Percentiles rank a stretch among this genome's conserved stretches.
phyloP scores from a whole-genome alignment of 2,329 filamentous ascomycete genomes.

The Endoconidiophora laricicola region DNA sequence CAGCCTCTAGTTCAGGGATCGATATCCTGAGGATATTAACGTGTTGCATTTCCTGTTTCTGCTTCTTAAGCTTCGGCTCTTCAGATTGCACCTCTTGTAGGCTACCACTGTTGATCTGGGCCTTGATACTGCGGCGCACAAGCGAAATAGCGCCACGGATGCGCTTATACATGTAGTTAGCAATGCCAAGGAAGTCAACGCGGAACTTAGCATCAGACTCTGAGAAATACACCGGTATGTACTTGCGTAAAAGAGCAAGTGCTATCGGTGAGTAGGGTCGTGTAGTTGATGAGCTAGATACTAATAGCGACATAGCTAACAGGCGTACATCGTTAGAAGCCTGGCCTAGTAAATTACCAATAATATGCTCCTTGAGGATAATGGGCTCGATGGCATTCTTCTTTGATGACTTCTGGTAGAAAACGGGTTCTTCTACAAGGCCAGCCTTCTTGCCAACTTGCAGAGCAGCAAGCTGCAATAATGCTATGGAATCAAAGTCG shows the following conservation, averaged over 20 bases:
- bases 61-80: slow-evolving; percentile 11
- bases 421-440: slow-evolving; percentile 45
- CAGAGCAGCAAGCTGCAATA: slow-evolving; percentile 49
- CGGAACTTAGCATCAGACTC: slow-evolving; percentile 78
- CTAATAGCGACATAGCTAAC: slow-evolving; percentile 65
- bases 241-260: slow-evolving; percentile 44
- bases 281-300: slow-evolving; percentile 58
- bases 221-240: slow-evolving; percentile 57
- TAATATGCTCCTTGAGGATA: slow-evolving; percentile 25
- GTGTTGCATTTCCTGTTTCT: slow-evolving; percentile 22
- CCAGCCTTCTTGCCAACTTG: slow-evolving; percentile 56
- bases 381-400: slow-evolving; percentile 17
- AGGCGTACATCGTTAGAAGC: slow-evolving; percentile 51
- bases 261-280: slow-evolving; percentile 49
- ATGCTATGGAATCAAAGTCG: slow-evolving; percentile 34
- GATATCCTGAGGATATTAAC: slow-evolving; percentile 25
- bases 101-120: slow-evolving; percentile 21
- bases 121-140: slow-evolving; percentile 28
- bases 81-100: slow-evolving; percentile 18
- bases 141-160: slow-evolving; percentile 49
- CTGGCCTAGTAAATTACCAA: slow-evolving; percentile 37
- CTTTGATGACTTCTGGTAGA: slow-evolving; percentile 10
- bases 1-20: slow-evolving; percentile 22
- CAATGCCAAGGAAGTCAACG: slow-evolving; percentile 59
- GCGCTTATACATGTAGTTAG: slow-evolving; percentile 61